Percentiles rank a stretch among this genome's conserved stretches.
Evolutionary conservation across 257 asterid species (phyloP).

Genomic region (Nicotiana tomentosiformis): DNA sequence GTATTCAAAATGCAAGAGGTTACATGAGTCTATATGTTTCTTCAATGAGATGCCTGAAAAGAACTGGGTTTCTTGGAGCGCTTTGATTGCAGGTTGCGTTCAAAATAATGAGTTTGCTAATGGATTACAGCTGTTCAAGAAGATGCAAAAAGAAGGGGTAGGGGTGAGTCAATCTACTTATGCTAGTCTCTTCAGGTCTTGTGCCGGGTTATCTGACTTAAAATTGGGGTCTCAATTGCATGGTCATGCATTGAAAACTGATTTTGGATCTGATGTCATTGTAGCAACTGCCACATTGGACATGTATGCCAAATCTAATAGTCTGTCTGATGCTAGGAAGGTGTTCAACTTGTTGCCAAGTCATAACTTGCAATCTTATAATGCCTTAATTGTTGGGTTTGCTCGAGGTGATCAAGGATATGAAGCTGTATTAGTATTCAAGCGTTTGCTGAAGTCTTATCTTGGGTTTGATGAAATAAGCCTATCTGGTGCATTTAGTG

Average conservation of each 20-base stretch:
- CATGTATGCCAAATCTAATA: slow-evolving; percentile 73
- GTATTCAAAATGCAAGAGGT: slow-evolving; percentile 83
- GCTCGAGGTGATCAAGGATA: slow-evolving; percentile 59
- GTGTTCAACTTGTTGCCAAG: slow-evolving; percentile 52
- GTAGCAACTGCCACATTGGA: slow-evolving; percentile 84
- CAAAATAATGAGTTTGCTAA: slow-evolving; percentile 46
- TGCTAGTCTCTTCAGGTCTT: slow-evolving; percentile 73
- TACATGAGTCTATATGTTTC: slow-evolving; percentile 42
- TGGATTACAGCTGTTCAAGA: slow-evolving; percentile 57
- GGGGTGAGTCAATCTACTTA: slow-evolving; percentile 77
- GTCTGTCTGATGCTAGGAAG: slow-evolving; percentile 44
- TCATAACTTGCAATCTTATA: slow-evolving; percentile 65
- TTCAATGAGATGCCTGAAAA: slow-evolving; percentile 55
- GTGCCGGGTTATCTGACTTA: slow-evolving; percentile 53
- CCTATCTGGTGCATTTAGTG: slow-evolving; percentile 68
- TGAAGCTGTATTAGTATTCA: slow-evolving; percentile 56
- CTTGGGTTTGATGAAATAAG: slow-evolving; percentile 78
- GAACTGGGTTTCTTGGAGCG: slow-evolving; percentile 90
- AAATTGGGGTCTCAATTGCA: slow-evolving; percentile 70
- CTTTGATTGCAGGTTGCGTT: slow-evolving; percentile 63
- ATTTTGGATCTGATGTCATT: slow-evolving; percentile 52
- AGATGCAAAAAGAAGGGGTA: slow-evolving; percentile 63
- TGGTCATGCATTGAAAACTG: slow-evolving; percentile 60
- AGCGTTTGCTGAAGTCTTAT: slow-evolving; percentile 38
- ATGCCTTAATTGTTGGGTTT: slow-evolving; percentile 71